Evolutionary conservation across 2,329 filamentous ascomycete genomes (phyloP), one percentile per base, ranked within the genome.

Genomic region (Coniochaeta prunicola): DNA sequence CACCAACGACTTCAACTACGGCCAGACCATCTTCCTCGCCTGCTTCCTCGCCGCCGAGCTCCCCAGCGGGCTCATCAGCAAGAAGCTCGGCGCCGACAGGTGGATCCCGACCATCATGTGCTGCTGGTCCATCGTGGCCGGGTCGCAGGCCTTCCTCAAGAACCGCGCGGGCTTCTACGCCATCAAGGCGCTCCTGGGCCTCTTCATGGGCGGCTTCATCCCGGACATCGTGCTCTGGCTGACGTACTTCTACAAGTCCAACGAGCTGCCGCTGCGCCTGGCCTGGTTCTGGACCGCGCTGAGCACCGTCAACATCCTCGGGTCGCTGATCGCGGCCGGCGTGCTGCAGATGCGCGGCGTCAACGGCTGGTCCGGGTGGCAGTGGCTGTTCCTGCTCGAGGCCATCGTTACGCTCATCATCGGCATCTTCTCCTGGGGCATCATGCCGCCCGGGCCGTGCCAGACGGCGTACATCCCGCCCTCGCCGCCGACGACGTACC

Each of bases 231-330:
- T 89, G 15, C 74, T 89, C 0, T 91, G 87, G 70, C 76, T 91
- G 5, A 86, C 83, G 3, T 92, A 92, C 70, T 92, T 88, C 71
- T 92, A 91, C 73, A 91, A 84, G 53, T 83, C 83, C 0, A 79
- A 79, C 57, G 89, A 92, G 68, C 75, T 92, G 0, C 87, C 88
- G 0, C 79, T 81, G 12, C 81, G 89, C 1, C 73, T 92, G 19
- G 83, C 70, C 2, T 65, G 59, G 50, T 91, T 91, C 73, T 92
- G 88, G 89, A 84, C 84, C 0, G 80, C 86, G 0, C 83, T 88
- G 13, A 80, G 81, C 59, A 76, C 76, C 0, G 81, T 81, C 0
- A 76, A 80, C 42, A 82, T 86, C 33, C 64, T 81, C 12, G 76
- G 77, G 0, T 79, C 80, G 0, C 78, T 83, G 48, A 66, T 83